These are phyloP conservation scores for Picea sitchensis DNA, from an alignment of 75 land plant species.

Conservation along the genomic window DNA sequence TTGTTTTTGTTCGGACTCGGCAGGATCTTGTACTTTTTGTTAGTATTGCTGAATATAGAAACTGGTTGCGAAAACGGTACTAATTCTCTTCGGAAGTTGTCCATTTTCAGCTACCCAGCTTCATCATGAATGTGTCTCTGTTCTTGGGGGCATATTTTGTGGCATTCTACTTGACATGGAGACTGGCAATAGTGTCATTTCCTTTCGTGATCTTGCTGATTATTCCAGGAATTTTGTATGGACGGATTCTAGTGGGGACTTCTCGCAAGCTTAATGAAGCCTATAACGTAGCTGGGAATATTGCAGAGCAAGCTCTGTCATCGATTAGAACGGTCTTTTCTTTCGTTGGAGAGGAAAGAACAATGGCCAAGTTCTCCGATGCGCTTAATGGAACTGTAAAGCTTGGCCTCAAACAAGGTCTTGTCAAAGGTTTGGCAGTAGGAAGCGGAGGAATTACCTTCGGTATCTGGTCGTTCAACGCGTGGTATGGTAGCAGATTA, in stretches of 20 bases:
- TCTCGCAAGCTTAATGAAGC: constrained; percentile 20
- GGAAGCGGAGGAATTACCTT: constrained; percentile 41
- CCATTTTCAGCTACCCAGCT: constrained; percentile 39
- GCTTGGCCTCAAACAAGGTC: constrained; percentile 50
- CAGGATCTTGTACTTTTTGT: too few relatives aligned
- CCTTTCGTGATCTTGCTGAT: constrained; percentile 38
- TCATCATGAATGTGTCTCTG: constrained; percentile 20
- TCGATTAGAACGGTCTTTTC: constrained; percentile 63
- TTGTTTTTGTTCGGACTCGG: too few relatives aligned
- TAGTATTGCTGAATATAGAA: too few relatives aligned
- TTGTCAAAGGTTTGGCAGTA: constrained; percentile 45
- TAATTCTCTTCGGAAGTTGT: background rate
- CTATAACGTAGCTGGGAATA: constrained; percentile 34
- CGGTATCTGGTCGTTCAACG: constrained; percentile 41
- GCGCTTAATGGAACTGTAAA: constrained; percentile 24
- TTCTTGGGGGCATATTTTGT: constrained; percentile 21
- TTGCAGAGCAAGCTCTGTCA: constrained; percentile 54
- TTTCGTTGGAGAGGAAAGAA: constrained; percentile 38
- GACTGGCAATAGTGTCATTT: constrained; percentile 33
- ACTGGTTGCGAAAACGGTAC: too few relatives aligned
- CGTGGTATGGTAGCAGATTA: constrained; percentile 38
- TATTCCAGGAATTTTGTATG: constrained; percentile 48
- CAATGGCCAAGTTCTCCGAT: constrained; percentile 21
- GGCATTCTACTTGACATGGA: constrained; percentile 42
- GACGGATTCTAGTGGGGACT: constrained; percentile 23